These are phyloP conservation scores for Skeletonema costatum DNA, from an alignment of 108 stramenopile genomes.

Conservation along the genomic window DNA sequence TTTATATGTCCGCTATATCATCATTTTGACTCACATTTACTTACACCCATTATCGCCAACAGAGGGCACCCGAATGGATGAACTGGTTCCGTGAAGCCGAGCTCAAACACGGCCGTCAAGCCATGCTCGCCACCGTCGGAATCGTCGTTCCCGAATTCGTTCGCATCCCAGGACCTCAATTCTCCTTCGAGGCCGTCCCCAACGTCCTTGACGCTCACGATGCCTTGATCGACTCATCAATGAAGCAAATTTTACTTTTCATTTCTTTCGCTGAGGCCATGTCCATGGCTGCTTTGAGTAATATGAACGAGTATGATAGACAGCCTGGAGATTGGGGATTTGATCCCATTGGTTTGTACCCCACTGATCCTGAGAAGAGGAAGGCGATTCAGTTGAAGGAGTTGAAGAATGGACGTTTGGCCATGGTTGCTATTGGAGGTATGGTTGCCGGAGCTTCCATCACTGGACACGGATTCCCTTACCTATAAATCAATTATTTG, in stretches of 20 bases:
- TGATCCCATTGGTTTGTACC: constrained; percentile 71
- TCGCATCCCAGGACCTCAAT: constrained; percentile 85
- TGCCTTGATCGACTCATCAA: constrained; percentile 63
- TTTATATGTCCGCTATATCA: not conserved
- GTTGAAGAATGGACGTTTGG: constrained; percentile 90
- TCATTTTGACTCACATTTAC: not conserved
- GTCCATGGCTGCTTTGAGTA: constrained; percentile 61
- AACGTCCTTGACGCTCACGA: constrained; percentile 86
- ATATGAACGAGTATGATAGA: constrained; percentile 71
- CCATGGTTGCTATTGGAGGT: constrained; percentile 94
- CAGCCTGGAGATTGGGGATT: constrained; percentile 80
- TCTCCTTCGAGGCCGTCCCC: constrained; percentile 85
- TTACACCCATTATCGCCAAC: not conserved
- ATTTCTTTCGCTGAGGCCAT: constrained; percentile 69
- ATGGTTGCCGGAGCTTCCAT: constrained; percentile 80
- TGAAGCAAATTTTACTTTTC: constrained; percentile 85
- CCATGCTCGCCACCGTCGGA: constrained; percentile 90
- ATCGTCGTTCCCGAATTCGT: constrained; percentile 84
- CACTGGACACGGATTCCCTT: constrained; percentile 95
- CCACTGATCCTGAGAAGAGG: constrained; percentile 54
- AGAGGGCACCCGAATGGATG: constrained; percentile 63
- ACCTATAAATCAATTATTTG: constrained; percentile 55
- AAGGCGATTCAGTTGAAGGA: constrained; percentile 79
- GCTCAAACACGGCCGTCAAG: constrained; percentile 82
- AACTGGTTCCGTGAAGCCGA: constrained; percentile 92